Base-by-base conservation (phyloP, 768 basidiomycete species). In the Sarcomyxa edulis region DNA sequence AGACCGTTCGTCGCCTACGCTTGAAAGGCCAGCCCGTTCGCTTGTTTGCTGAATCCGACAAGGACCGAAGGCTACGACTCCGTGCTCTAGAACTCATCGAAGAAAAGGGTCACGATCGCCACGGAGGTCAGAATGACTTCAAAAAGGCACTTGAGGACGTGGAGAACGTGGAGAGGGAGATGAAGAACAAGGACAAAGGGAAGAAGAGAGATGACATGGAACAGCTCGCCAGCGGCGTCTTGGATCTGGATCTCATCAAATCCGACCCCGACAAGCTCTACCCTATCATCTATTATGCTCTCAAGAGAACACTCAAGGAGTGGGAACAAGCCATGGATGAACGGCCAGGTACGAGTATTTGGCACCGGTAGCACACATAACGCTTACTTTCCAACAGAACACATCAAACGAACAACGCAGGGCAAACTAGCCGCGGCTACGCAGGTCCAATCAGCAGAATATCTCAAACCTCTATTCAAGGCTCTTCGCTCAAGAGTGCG, bases 301-400 rank as follows among this genome's bases (percentile, higher is more conserved):
- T 98, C 42, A 97, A 97, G 69, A 73, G 84, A 45, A 84, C 82
- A 5, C 68, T 98, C 36, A 92, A 92, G 51, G 96, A 99, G 54
- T 99, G 96, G 96, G 94, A 82, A 48, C 84, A 92, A 50, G 86
- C 87, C 32, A 85, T 99, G 85, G 90, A 88, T 39, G 87, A 90
- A 45, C 73, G 96, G 52, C 92, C 92, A 50, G 92, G 92, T 90
- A 44, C 24, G 75, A 58, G 2, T 11, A 47, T 46, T 37, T 37
- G n/a, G n/a, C n/a, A n/a, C n/a, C n/a, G n/a, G n/a, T n/a, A n/a
- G n/a, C n/a, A n/a, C n/a, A n/a, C n/a, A n/a, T n/a, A n/a, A n/a
- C n/a, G n/a, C n/a, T 32, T 30, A 18, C 37, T 27, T 15, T 20
- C 37, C 12, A 33, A 3, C 48, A 90, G 94, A 97, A 19, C 69